Conservation (phyloP, 768 basidiomycete genomes). For the Tephrocybe rancida region DNA sequence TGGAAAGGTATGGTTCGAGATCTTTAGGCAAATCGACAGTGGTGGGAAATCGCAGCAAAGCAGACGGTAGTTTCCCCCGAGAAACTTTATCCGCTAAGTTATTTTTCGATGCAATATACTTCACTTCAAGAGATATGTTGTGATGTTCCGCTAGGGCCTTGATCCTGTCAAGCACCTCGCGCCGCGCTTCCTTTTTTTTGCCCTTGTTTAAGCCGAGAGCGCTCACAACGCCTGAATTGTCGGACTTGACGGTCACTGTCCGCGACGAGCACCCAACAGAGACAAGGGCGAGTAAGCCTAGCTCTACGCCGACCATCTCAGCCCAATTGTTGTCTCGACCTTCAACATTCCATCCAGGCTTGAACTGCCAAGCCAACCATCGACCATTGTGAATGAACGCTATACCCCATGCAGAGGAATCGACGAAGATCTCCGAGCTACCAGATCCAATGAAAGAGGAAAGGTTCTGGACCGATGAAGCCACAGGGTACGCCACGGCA, state of each 20-base stretch:
- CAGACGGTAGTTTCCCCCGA: conserved; percentile 14
- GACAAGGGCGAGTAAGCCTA: conserved; percentile 35
- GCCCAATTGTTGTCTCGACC: conserved; percentile 42
- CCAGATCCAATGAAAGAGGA: background rate
- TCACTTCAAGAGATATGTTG: background rate
- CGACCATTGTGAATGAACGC: conserved; percentile 28
- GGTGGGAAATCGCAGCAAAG: conserved; percentile 7
- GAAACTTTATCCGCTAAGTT: conserved; percentile 21
- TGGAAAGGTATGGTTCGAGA: conserved; percentile 3
- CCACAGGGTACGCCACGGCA: too few relatives aligned
- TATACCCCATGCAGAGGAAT: conserved; percentile 32
- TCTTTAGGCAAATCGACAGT: conserved; percentile 9
- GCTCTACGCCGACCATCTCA: conserved; percentile 44
- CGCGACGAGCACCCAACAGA: conserved; percentile 18
- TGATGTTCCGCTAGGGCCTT: background rate
- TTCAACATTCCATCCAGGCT: conserved; percentile 26
- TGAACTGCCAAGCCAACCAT: conserved; percentile 44
- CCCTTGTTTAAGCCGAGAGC: conserved; percentile 31
- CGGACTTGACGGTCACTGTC: conserved; percentile 34
- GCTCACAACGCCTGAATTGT: conserved; percentile 44
- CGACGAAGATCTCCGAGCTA: conserved; percentile 34
- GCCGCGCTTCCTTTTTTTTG: conserved; percentile 22
- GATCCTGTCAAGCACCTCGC: conserved; percentile 30
- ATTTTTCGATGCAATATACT: background rate
- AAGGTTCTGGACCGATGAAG: background rate